Evolutionary conservation across 129 eudicot species (phyloP), one percentile per base, ranked within the genome.

Genomic region (Centrapalus pauciflorus): DNA sequence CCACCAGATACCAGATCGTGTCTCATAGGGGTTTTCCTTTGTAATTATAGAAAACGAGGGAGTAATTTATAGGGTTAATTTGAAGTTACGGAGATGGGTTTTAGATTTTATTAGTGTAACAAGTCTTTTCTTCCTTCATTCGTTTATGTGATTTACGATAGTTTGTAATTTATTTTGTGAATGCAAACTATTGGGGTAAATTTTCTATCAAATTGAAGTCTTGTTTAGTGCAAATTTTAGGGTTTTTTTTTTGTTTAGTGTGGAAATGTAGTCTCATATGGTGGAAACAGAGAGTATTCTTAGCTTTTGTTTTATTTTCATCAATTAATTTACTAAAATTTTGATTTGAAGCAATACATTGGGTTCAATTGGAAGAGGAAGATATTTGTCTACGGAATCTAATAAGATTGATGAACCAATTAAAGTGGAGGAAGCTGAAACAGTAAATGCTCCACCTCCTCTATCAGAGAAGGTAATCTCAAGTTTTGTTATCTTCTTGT

Each of bases 391-490:
- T 16, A 74, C 91, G 45, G 90, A 81, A 7, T 62, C 79, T 70
- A 82, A 60, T 48, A 83, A 76, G 77, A 63, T 75, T 48, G 87
- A 77, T 55, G 93, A 82, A 69, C 75, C 83, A 9, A 69, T 73
- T 26, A 83, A 81, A 69, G 87, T 82, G 40, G 90, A 89, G 67
- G 96, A 93, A 78, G 92, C 96, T 20, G 94, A 93, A 70, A 84
- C 95, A 12, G 78, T 88, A 27, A 34, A 83, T 50, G 46, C 82
- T 21, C 79, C 96, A 14, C 98, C 96, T 12, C 92, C 99, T 64
- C 81, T 82, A 23, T 55, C 86, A n/a, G 96, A 93, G 76, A 93
- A 89, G 96, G 99, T 88, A 68, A 43, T 40, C 35, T 2, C 24
- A 52, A 57, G 3, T 46, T 48, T 19, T 66, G 5, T 23, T 28